phyloP scores from a whole-genome alignment of 1,284 basidiomycete species.

The Singerocomus rubriflavus region DNA sequence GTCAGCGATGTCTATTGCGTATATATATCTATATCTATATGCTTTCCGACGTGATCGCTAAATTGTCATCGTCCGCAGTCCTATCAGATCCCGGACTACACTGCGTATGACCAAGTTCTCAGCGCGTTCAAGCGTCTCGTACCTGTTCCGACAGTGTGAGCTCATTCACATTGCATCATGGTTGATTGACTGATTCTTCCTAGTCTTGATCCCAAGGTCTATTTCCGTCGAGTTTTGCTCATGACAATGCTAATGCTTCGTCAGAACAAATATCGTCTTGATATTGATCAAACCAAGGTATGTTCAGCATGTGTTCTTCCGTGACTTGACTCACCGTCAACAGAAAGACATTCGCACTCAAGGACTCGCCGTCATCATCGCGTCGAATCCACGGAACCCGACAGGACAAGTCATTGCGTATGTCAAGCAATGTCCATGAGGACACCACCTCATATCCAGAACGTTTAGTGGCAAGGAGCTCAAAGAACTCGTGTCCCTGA shows the following conservation, averaged over 20 bases:
- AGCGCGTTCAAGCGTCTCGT: constrained; percentile 87
- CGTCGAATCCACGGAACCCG: constrained; percentile 90
- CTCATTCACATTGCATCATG: constrained; percentile 13
- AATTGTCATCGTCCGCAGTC: constrained; percentile 42
- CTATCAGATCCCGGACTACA: constrained; percentile 87
- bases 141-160: constrained; percentile 83
- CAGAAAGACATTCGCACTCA: constrained; percentile 76
- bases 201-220: constrained; percentile 59
- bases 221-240: constrained; percentile 2
- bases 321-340: constrained; percentile 7
- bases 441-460: constrained; percentile 6
- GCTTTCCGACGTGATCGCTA: neutral
- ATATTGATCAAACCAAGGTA: constrained; percentile 72
- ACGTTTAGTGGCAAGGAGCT: constrained; percentile 69
- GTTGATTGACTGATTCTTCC: constrained; percentile 14
- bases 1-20: constrained; percentile 82
- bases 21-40: constrained; percentile 19
- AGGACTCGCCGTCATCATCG: constrained; percentile 83
- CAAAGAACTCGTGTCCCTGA: constrained; percentile 72
- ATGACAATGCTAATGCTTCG: constrained; percentile 9
- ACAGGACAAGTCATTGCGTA: constrained; percentile 75
- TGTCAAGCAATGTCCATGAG: constrained; percentile 19
- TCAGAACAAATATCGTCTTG: constrained; percentile 63
- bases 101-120: constrained; percentile 81
- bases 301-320: neutral